Base-by-base conservation (phyloP, 441 rosid genomes). In the Metrosideros polymorpha region DNA sequence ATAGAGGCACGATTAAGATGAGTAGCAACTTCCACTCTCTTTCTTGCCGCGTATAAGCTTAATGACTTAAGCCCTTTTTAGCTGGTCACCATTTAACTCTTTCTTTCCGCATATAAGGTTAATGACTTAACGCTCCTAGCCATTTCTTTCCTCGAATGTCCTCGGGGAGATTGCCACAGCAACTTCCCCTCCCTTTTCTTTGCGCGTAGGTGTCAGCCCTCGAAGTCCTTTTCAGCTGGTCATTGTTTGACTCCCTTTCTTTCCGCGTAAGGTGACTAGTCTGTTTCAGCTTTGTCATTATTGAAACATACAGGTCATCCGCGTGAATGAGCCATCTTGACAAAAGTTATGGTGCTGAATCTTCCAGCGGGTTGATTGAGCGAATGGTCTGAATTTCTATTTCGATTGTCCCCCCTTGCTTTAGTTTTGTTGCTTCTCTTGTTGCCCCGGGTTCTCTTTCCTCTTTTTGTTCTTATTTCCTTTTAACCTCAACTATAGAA, bases 401-500 rank as follows among this genome's bases (percentile, higher is more conserved):
- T 59, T 59, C 66, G 9, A 29, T 12, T 29, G 35, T n/a, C 35
- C 35, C 35, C 6, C 66, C 19, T 59, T 59, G 61, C 61, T 27
- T 27, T 30, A 6, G 4, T 56, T 43, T 43, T 32, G 76, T 32
- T 18, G 43, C 76, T 63, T 32, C 4, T 32, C 25, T 63, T 1
- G 42, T 63, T 63, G 76, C 42, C 76, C 32, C 43, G 4, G 8
- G 25, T 32, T 35, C 77, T 30, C 25, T 57, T 14, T 14, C 5
- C 71, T 14, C 13, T 1, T 8, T 22, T 22, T 29, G 13, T 57
- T 4, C 18, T n/a, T 6, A 6, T n/a, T 2, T 0, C 7, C n/a
- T 3, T 53, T 22, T 29, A n/a, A 6, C 2, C 63, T 57, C 49
- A 45, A 45, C 49, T 45, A 45, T 45, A 45, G 10, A 12, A 12